Base-by-base conservation (phyloP, 148 eudicot genomes). In the Fagopyrum esculentum region DNA sequence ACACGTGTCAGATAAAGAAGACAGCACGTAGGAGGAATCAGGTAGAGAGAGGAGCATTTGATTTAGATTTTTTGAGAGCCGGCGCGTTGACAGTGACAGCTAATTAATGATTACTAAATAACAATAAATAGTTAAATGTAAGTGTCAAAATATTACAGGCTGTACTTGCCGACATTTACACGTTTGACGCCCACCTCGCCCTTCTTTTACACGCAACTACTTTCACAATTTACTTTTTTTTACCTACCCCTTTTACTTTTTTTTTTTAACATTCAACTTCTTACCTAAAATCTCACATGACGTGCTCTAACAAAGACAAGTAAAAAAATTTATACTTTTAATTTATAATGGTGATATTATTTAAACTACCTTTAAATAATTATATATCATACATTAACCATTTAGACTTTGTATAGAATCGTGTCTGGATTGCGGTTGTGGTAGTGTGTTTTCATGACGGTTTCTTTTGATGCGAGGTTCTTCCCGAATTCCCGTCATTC, bases 131-230 rank as follows among this genome's bases (percentile, higher is more conserved):
- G 22, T 55, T 4, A 16, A 16, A 16, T 10, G 13, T 57, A 61
- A 29, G 43, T 61, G 68, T 61, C 68, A 9, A 61, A 0, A 61
- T 57, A 26, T 61, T 61, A 61, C 43, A 61, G 68, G 68, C 68
- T 61, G 68, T 61, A 5, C 26, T 12, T 61, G 68, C 68, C 68
- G 68, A 61, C 68, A 61, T 61, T 61, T 35, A 11, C 68, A 61
- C 44, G 68, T 61, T 29, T 61, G 43, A 61, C 68, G 16, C 40
- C 68, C 43, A 40, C 68, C 68, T 3, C 68, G 68, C 68, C 13
- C 8, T 15, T 59, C 11, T n/a, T 26, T 29, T 26, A 61, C 68
- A 61, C 68, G 68, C 68, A 2, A 35, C 11, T 59, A 22, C 64
- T 59, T 59, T 59, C 64, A 59, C 26, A 16, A 16, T 55, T 55